These are phyloP conservation scores for Xylariales sp. DNA, from an alignment of 2,329 filamentous ascomycete genomes.

Conservation along the genomic window DNA sequence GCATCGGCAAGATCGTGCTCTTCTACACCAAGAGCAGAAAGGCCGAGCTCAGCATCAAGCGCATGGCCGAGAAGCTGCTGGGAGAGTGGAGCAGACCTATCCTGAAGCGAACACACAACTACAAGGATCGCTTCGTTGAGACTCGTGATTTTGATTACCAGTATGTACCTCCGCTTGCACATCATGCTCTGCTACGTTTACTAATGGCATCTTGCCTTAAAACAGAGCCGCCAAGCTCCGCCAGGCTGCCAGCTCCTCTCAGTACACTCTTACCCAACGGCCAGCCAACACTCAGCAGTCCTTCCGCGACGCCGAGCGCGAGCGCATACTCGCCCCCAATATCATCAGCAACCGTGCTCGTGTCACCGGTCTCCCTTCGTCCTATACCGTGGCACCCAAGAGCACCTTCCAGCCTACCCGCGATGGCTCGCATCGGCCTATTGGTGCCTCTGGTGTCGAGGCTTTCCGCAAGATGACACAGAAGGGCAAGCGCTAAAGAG, in stretches of 20 bases:
- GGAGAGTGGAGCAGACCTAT: conserved; percentile 96
- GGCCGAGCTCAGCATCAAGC: conserved; percentile 83
- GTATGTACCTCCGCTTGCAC: conserved; percentile 35
- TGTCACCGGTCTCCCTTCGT: conserved; percentile 48
- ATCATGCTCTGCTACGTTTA: neutral
- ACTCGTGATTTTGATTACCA: conserved; percentile 60
- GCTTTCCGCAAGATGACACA: conserved; percentile 64
- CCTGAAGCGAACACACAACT: conserved; percentile 88
- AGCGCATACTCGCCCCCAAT: conserved; percentile 54
- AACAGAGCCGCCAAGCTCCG: conserved; percentile 48
- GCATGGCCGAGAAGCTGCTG: conserved; percentile 86
- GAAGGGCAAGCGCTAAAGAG: conserved; percentile 59
- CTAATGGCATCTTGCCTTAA: conserved; percentile 8
- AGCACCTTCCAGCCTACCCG: conserved; percentile 56
- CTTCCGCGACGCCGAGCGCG: conserved; percentile 45
- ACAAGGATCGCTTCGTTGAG: conserved; percentile 74
- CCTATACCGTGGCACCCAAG: conserved; percentile 56
- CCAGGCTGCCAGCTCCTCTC: conserved; percentile 37
- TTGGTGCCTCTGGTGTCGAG: conserved; percentile 59
- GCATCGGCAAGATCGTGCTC: conserved; percentile 91
- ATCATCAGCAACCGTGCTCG: conserved; percentile 52
- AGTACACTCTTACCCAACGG: conserved; percentile 47
- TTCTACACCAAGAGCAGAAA: conserved; percentile 97
- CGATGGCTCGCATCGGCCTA: conserved; percentile 51
- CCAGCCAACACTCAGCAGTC: conserved; percentile 30